Evolutionary conservation across 441 rosid genomes (phyloP).

Genomic region (Raphanus hybrid): DNA sequence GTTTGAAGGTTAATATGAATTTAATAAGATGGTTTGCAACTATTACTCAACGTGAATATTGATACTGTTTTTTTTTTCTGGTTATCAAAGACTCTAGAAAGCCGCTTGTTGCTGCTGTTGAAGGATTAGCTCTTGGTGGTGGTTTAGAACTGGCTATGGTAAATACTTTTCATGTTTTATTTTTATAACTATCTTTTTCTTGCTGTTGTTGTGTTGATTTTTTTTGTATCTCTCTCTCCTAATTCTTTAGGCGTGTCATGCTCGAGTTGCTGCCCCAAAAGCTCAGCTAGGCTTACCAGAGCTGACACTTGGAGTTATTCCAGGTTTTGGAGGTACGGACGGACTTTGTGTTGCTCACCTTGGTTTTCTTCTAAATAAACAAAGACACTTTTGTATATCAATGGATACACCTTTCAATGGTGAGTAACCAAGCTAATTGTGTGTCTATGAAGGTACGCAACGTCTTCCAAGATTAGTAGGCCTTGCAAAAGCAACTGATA

Average conservation of each 20-base stretch:
- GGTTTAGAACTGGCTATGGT: constrained; percentile 96
- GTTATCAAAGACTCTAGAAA: constrained; percentile 43
- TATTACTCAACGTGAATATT: too few relatives aligned
- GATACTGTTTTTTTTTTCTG: too few relatives aligned
- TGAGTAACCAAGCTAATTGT: constrained; percentile 31
- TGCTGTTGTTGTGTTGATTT: neutral
- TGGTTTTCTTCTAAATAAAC: constrained; percentile 1
- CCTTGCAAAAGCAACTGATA: constrained; percentile 81
- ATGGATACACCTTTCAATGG: neutral
- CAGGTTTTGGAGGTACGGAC: constrained; percentile 87
- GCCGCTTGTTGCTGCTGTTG: constrained; percentile 95
- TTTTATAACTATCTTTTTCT: neutral
- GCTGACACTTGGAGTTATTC: constrained; percentile 86
- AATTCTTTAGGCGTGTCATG: constrained; percentile 78
- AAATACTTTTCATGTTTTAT: constrained; percentile 26
- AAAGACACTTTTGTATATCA: neutral
- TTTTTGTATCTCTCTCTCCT: too few relatives aligned
- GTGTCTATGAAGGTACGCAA: constrained; percentile 75
- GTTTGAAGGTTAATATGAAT: too few relatives aligned
- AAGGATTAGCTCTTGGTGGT: constrained; percentile 98
- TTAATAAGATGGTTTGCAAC: too few relatives aligned
- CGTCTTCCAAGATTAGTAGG: constrained; percentile 97
- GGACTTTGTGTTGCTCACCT: neutral
- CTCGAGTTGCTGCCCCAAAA: constrained; percentile 80
- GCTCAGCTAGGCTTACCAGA: constrained; percentile 94